Evolutionary conservation across 495 filamentous ascomycete species (phyloP).

Genomic region (Chaetomium cochliodes): DNA sequence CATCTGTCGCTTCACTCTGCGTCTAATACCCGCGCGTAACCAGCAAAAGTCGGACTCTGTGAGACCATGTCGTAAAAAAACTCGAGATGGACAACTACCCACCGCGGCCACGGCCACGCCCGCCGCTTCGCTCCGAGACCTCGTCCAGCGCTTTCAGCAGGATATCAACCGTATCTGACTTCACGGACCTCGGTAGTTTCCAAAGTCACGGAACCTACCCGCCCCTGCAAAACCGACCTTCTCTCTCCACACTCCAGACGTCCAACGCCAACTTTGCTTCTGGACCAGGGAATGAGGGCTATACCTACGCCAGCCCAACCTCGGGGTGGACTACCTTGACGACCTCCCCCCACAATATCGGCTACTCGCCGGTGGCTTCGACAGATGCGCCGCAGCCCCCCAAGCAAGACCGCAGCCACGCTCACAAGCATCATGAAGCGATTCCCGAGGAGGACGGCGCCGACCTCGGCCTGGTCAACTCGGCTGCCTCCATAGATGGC

Average conservation of each 20-base stretch:
- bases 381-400: slow-evolving; percentile 14
- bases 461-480: slow-evolving; percentile 41
- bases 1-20: not conserved
- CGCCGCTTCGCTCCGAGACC: slow-evolving; percentile 27
- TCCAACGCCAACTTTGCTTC: slow-evolving; percentile 25
- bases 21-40: not conserved
- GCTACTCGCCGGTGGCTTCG: slow-evolving; percentile 39
- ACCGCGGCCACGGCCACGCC: slow-evolving; percentile 24
- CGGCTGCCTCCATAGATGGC: slow-evolving; percentile 37
- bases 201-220: slow-evolving; percentile 23
- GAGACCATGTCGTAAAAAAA: slow-evolving; percentile 25
- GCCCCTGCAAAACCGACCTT: slow-evolving; percentile 40
- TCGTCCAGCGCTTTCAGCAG: slow-evolving; percentile 37
- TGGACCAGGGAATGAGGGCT: not conserved
- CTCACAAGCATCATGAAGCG: slow-evolving; percentile 34
- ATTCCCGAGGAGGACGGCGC: slow-evolving; percentile 48
- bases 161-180: slow-evolving; percentile 47
- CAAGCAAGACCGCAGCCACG: slow-evolving; percentile 23
- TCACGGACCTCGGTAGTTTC: slow-evolving; percentile 35
- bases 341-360: slow-evolving; percentile 24
- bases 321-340: slow-evolving; percentile 24
- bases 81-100: slow-evolving; percentile 28
- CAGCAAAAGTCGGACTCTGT: not conserved
- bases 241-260: slow-evolving; percentile 43
- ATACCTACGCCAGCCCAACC: slow-evolving; percentile 19